Conservation (phyloP, 352 stramenopile genomes). For the Phytophthora lateralis region DNA sequence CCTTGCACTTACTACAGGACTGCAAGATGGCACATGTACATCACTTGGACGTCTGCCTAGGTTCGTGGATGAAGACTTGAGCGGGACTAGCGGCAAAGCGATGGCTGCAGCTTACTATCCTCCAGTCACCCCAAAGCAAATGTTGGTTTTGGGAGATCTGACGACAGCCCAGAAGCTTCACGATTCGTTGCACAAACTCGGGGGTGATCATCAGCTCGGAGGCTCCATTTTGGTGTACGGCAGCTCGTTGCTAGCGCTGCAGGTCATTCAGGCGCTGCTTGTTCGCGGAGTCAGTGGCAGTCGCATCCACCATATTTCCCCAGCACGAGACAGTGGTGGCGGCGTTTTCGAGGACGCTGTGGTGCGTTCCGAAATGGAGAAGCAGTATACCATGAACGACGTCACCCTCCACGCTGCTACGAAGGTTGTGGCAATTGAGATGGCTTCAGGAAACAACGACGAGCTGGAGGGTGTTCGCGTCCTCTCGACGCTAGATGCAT, state of each 20-base stretch:
- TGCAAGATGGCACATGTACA: slow-evolving; percentile 64
- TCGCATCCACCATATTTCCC: slow-evolving; percentile 65
- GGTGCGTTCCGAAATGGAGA: slow-evolving; percentile 65
- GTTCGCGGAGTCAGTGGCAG: slow-evolving; percentile 41
- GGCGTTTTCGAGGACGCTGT: slow-evolving; percentile 65
- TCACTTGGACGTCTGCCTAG: slow-evolving; percentile 43
- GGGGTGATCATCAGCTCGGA: slow-evolving; percentile 13
- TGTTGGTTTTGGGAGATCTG: slow-evolving; percentile 35
- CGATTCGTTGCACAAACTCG: slow-evolving; percentile 8
- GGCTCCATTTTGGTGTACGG: slow-evolving; percentile 63
- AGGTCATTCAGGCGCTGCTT: slow-evolving; percentile 68
- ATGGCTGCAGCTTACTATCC: slow-evolving; percentile 29
- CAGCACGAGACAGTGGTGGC: slow-evolving; percentile 33
- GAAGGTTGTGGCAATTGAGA: slow-evolving; percentile 56
- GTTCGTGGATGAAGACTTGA: slow-evolving; percentile 49
- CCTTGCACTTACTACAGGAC: slow-evolving; percentile 75
- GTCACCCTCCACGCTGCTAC: slow-evolving; percentile 49
- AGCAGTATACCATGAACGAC: slow-evolving; percentile 44
- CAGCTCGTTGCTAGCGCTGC: slow-evolving; percentile 63
- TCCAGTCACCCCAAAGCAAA: slow-evolving; percentile 29
- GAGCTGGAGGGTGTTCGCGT: slow-evolving; percentile 54
- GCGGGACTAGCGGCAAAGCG: slow-evolving; percentile 4
- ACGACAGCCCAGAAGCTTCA: slow-evolving; percentile 30
- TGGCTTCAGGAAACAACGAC: slow-evolving; percentile 30
- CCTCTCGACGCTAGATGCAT: slow-evolving; percentile 23